Percentiles rank a stretch among this genome's conserved stretches.
Conservation (phyloP, 1,284 basidiomycete species). For the Ceratobasidium papillatum region DNA sequence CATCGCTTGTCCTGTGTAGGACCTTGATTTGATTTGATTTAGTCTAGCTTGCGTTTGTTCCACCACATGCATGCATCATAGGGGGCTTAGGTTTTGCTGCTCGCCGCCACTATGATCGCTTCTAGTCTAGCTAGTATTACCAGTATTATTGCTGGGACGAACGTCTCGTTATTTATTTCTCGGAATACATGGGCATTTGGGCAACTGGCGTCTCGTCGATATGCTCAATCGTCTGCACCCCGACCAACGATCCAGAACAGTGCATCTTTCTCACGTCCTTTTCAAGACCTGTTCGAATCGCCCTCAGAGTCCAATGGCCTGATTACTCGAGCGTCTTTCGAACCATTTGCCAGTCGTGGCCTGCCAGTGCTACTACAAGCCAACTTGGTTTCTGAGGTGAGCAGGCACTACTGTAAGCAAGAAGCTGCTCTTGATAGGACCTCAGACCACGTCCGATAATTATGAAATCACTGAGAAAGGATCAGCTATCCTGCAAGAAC, state of each 20-base stretch:
- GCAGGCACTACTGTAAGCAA: neutral
- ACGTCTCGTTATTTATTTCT: neutral
- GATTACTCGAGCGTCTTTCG: slow-evolving; percentile 22
- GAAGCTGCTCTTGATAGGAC: neutral
- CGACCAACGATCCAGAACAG: neutral
- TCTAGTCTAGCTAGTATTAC: neutral
- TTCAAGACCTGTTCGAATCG: slow-evolving; percentile 28
- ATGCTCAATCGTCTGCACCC: neutral
- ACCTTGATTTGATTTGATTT: slow-evolving; percentile 10
- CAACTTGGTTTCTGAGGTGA: slow-evolving; percentile 22
- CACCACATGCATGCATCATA: neutral
- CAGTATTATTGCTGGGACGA: neutral
- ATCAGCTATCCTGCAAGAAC: slow-evolving; percentile 10
- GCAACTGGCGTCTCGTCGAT: neutral
- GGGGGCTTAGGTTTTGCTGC: neutral
- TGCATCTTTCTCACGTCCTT: slow-evolving; percentile 9
- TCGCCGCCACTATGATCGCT: neutral
- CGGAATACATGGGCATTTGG: neutral
- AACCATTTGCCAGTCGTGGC: slow-evolving; percentile 11
- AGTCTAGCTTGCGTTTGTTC: neutral
- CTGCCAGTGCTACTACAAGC: slow-evolving; percentile 4
- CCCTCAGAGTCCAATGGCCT: neutral
- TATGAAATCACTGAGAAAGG: slow-evolving; percentile 34
- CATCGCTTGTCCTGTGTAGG: slow-evolving; percentile 14
- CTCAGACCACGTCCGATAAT: neutral